These are phyloP conservation scores for Phaeosphaeria sp. DNA, from an alignment of 2,329 filamentous ascomycete species.

Conservation along the genomic window DNA sequence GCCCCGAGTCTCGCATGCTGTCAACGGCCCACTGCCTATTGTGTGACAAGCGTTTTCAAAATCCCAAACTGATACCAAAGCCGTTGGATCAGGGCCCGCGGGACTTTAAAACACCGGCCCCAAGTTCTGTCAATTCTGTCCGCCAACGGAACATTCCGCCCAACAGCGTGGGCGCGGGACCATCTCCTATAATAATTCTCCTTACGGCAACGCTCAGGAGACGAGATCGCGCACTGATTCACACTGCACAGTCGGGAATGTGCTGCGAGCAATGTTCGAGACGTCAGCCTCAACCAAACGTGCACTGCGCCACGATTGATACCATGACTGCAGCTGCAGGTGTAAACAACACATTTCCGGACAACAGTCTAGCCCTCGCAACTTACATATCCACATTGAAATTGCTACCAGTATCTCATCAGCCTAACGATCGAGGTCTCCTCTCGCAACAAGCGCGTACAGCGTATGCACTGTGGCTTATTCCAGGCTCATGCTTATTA, in stretches of 20 bases:
- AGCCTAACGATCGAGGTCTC: not conserved
- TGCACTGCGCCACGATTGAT: slow-evolving; percentile 9
- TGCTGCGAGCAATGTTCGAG: not conserved
- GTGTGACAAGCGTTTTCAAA: not conserved
- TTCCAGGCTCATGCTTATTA: not conserved
- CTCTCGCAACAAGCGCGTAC: not conserved
- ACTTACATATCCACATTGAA: not conserved
- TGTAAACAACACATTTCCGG: not conserved
- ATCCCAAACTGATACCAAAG: not conserved
- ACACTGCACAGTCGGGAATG: not conserved
- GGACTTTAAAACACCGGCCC: not conserved
- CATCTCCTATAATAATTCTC: not conserved
- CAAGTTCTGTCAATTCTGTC: not conserved
- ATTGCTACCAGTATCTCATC: not conserved
- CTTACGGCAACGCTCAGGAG: not conserved
- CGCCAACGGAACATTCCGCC: not conserved
- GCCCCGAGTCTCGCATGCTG: not conserved
- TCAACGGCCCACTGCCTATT: not conserved
- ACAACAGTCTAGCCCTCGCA: not conserved
- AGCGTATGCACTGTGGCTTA: not conserved
- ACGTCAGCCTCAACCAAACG: slow-evolving; percentile 5
- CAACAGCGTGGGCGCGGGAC: not conserved
- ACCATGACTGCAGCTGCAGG: not conserved
- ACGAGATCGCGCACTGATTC: not conserved
- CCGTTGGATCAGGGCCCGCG: not conserved